Evolutionary conservation across 208 protist species (phyloP), one percentile per base, ranked within the genome.

Genomic region (Tritrichomonas musculus): DNA sequence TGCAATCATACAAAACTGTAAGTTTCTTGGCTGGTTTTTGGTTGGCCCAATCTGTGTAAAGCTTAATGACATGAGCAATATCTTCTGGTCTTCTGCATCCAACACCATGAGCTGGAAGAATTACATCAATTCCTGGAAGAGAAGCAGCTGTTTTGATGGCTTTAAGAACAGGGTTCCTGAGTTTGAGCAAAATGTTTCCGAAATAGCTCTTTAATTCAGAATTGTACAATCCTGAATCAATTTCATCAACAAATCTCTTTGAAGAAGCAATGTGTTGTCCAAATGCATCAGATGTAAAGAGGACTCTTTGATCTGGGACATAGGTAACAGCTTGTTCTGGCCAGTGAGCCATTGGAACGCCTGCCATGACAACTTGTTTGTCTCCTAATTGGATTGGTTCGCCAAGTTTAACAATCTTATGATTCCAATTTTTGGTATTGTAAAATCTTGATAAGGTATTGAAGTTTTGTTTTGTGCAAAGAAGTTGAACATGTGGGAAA

Each of bases 261-360:
- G n/a, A 53, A n/a, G 73, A 82, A 30, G 41, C 33, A 41, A 82
- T 82, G 73, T 82, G 73, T 36, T 82, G 73, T 0, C 73, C 73
- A 36, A 82, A 82, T 33, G n/a, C n/a, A 36, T 82, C 73, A 20
- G 73, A 82, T 82, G 73, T 53, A 36, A 82, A 82, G 73, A 82
- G 73, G 30, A 82, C 30, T 20, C 50, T 82, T 36, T 82, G 41
- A 9, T 25, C 73, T 82, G 73, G 73, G 4, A 82, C 14, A 25
- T 82, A 82, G 30, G 73, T 82, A 82, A 82, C 73, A 44, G 33
- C 30, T 50, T 33, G 50, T 36, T 82, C 73, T 82, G 73, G 73
- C 73, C 73, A 82, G 41, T 82, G 73, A 82, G 73, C 73, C 73
- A 82, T 82, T 82, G 73, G 73, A 82, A 82, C 73, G 17, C 73